Base-by-base conservation (phyloP, 805 yeast genomes). In the Kluyveromyces dobzhanskii region DNA sequence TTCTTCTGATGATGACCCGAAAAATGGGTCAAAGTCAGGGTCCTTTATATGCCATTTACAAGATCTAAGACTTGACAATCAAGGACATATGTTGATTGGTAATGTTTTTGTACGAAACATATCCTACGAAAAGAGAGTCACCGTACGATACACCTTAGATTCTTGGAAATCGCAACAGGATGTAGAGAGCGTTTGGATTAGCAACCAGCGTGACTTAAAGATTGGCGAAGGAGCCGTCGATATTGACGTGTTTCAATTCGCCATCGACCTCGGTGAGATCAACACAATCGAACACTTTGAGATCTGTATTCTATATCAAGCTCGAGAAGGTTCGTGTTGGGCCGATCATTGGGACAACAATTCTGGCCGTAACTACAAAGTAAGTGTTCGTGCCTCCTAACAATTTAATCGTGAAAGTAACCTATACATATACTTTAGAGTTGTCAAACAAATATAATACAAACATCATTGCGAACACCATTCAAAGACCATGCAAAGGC, bases 41-140 rank as follows among this genome's bases (percentile, higher is more conserved):
- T 32, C 42, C 13, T 35, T 35, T 35, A 16, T 46, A 35, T 21
- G 31, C 27, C 37, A 34, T 54, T 61, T 85, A 40, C 95, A 86
- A 47, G 64, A 76, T 36, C 57, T 80, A 4, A 74, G 75, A 47
- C 62, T 85, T 19, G 69, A 78, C 27, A 60, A 70, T 7, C 85
- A 80, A 46, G 73, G 73, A 47, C 69, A 70, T 42, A 66, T 65
- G 40, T 62, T 88, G 12, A 56, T 75, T 37, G 97, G 96, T 1
- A 78, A 78, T 38, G 67, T 88, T 33, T 84, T 90, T 2, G 96
- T 84, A 19, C 74, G 76, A 51, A 90, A 88, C 62, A 39, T 85
- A 4, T 68, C 80, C 9, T 88, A 68, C 59, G 70, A 75, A 26
- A 88, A 88, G 59, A 54, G 61, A 19, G 81, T 90, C 14, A 71